phyloP scores from a whole-genome alignment of 2,329 filamentous ascomycete species.

The Scedosporium boydii region DNA sequence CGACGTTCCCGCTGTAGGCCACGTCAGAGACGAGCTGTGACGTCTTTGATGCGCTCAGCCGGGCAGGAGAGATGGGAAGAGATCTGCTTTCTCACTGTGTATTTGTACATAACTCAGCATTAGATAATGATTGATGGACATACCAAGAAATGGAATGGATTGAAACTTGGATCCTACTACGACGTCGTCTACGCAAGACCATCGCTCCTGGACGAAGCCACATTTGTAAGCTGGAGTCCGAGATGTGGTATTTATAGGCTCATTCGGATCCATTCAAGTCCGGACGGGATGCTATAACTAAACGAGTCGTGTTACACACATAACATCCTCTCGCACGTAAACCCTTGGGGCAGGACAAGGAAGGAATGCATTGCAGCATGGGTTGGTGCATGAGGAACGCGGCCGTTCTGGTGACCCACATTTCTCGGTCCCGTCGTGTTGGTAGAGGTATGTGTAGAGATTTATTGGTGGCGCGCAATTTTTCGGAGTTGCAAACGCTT shows the following conservation, averaged over 20 bases:
- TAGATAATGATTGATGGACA: background rate
- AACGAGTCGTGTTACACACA: no score
- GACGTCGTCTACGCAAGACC: background rate
- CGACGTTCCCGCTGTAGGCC: background rate
- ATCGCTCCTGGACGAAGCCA: background rate
- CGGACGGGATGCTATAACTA: no score
- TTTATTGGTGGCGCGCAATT: no score
- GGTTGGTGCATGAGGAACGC: no score
- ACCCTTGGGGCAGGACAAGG: no score
- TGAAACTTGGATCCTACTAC: background rate
- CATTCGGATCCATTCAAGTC: background rate
- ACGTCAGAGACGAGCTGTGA: constrained; percentile 5
- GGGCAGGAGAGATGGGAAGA: background rate
- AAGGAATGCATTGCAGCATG: no score
- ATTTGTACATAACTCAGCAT: background rate
- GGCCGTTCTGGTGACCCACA: no score
- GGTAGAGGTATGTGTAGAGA: no score
- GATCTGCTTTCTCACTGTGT: background rate
- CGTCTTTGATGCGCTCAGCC: background rate
- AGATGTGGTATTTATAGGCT: background rate
- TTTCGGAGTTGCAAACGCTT: no score
- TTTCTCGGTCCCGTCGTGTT: no score
- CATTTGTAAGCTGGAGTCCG: background rate
- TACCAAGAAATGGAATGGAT: background rate
- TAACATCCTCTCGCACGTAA: no score